Percentiles rank a stretch among this genome's conserved stretches.
Conservation (phyloP, 192 early-diverging fungal genomes). For the Oehlia diaphana region DNA sequence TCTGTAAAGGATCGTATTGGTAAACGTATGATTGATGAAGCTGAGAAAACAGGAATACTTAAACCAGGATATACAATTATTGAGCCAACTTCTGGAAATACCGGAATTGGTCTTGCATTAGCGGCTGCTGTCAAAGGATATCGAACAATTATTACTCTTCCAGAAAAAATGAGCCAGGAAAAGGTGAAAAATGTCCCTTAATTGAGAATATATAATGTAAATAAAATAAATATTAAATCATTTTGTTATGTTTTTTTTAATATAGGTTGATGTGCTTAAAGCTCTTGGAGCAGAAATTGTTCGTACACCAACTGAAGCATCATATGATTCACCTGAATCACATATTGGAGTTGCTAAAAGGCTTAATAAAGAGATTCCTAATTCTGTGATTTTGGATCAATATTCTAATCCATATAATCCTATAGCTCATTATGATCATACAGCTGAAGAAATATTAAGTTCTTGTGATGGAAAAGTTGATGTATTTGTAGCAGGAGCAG, state of each 20-base stretch:
- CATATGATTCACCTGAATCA: constrained; percentile 97
- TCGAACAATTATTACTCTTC: constrained; percentile 95
- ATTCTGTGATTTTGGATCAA: constrained; percentile 97
- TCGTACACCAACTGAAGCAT: constrained; percentile 98
- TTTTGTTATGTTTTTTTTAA: neutral
- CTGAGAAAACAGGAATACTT: constrained; percentile 87
- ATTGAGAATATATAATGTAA: neutral
- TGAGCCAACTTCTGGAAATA: constrained; percentile 99
- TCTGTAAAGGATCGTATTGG: constrained; percentile 99
- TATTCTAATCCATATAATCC: constrained; percentile 98
- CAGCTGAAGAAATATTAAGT: constrained; percentile 81
- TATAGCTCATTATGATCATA: constrained; percentile 93
- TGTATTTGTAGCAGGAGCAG: constrained; percentile 93
- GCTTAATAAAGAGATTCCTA: constrained; percentile 92
- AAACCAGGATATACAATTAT: constrained; percentile 95
- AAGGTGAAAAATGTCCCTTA: constrained; percentile 52
- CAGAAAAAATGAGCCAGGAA: constrained; percentile 99
- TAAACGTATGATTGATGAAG: constrained; percentile 93
- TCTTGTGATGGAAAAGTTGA: constrained; percentile 88
- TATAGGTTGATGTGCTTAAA: constrained; percentile 89
- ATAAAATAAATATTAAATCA: neutral
- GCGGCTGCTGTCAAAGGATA: constrained; percentile 99
- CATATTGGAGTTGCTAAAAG: constrained; percentile 97
- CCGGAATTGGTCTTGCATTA: constrained; percentile 97
- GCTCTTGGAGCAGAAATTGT: constrained; percentile 97